phyloP scores from a whole-genome alignment of 805 yeast species.

The Hanseniaspora lachancei region DNA sequence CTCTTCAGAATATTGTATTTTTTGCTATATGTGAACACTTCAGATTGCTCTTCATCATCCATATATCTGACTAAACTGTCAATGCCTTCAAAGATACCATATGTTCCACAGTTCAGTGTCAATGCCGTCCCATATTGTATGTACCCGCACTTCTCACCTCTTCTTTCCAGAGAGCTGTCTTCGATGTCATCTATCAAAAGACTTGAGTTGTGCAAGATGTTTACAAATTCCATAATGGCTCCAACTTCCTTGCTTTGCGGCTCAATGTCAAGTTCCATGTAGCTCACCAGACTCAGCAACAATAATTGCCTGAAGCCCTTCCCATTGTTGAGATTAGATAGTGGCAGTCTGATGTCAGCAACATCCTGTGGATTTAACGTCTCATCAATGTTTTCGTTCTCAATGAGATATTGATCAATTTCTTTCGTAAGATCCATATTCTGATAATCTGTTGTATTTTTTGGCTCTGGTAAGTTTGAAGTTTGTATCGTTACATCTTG shows the following conservation, averaged over 20 bases:
- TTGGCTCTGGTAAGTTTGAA: no score
- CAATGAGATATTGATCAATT: not conserved
- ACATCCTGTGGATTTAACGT: not conserved
- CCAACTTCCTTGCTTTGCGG: conserved; percentile 15
- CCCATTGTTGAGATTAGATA: not conserved
- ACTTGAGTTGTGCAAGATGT: conserved; percentile 52
- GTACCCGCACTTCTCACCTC: conserved; percentile 76
- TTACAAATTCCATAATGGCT: conserved; percentile 36
- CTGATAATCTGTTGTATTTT: no score
- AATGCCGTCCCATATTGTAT: conserved; percentile 61
- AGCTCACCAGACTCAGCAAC: not conserved
- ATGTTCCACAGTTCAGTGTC: conserved; percentile 69
- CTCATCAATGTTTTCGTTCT: not conserved
- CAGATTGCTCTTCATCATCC: conserved; percentile 17
- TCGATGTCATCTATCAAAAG: conserved; percentile 78
- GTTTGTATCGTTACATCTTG: no score
- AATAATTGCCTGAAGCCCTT: conserved; percentile 7
- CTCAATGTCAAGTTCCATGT: not conserved
- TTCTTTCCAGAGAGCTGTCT: conserved; percentile 53
- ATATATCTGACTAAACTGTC: conserved; percentile 29
- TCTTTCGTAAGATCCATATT: not conserved
- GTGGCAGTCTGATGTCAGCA: not conserved
- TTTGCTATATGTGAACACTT: conserved; percentile 16
- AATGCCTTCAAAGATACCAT: conserved; percentile 62
- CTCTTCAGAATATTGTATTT: conserved; percentile 28